Conservation (phyloP, 805 yeast species). For the Candida krabiensis region DNA sequence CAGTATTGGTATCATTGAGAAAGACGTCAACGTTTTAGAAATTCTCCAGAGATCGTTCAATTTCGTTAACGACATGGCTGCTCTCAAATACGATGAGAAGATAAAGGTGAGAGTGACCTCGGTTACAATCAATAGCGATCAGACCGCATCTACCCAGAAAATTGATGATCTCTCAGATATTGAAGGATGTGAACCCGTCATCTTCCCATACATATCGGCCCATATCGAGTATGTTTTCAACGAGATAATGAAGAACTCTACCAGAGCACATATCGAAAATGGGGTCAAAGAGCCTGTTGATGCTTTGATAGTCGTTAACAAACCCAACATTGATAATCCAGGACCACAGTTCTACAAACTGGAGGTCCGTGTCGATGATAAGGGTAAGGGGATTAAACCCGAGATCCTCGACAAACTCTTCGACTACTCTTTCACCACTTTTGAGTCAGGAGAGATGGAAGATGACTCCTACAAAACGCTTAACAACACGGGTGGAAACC, state of each 20-base stretch:
- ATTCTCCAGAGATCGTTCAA: conserved; percentile 65
- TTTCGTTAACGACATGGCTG: conserved; percentile 79
- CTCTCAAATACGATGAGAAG: conserved; percentile 77
- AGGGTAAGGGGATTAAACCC: conserved; percentile 86
- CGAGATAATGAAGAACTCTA: conserved; percentile 84
- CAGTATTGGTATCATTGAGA: conserved; percentile 67
- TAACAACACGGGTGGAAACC: conserved; percentile 61
- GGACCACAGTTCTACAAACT: conserved; percentile 35
- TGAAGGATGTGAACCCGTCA: conserved; percentile 31
- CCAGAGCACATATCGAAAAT: conserved; percentile 84
- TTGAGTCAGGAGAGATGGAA: conserved; percentile 41
- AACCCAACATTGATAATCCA: conserved; percentile 24
- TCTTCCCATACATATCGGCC: conserved; percentile 80
- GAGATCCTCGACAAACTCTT: conserved; percentile 65
- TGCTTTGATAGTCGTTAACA: conserved; percentile 43
- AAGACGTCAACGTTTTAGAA: conserved; percentile 60
- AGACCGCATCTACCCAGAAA: conserved; percentile 31
- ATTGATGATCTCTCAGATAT: conserved; percentile 33
- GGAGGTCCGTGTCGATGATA: conserved; percentile 77
- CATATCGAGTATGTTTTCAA: conserved; percentile 87
- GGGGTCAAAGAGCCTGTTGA: conserved; percentile 45
- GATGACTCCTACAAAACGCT: conserved; percentile 61
- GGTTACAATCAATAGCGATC: conserved; percentile 25
- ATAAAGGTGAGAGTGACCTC: conserved; percentile 59
- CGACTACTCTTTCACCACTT: conserved; percentile 85